These are phyloP conservation scores for Vigna angularis DNA, from an alignment of 306 rosid genomes.

Conservation along the genomic window DNA sequence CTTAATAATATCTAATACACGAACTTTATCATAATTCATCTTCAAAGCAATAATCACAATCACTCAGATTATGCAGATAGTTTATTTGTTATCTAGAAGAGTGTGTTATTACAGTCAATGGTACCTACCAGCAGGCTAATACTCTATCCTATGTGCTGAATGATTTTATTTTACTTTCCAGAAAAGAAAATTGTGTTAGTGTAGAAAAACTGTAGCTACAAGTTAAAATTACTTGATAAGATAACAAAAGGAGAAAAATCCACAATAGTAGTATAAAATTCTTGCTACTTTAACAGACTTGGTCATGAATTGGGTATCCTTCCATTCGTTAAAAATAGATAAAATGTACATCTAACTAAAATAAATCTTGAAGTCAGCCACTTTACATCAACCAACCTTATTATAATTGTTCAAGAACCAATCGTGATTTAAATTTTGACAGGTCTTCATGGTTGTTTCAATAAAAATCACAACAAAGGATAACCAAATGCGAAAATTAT, in stretches of 20 bases:
- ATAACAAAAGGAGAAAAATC: background rate
- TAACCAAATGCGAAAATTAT: slow-evolving; percentile 8
- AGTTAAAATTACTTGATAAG: background rate
- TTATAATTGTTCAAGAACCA: background rate
- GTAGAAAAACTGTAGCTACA: no score
- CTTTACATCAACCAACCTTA: background rate
- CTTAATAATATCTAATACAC: no score
- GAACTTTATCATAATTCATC: no score
- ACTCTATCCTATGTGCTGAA: background rate
- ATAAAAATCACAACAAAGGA: slow-evolving; percentile 1
- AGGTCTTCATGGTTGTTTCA: background rate
- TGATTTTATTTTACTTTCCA: background rate
- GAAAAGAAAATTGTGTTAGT: background rate
- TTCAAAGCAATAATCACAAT: no score
- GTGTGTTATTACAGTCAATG: background rate
- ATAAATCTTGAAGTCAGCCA: background rate
- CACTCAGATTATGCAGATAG: no score
- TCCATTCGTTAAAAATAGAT: background rate
- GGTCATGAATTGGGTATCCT: background rate
- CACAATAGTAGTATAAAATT: background rate
- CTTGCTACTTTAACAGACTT: background rate
- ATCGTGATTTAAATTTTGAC: background rate
- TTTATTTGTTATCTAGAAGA: background rate
- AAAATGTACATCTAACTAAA: background rate
- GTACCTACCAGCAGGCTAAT: background rate